Evolutionary conservation across 768 basidiomycete species (phyloP).

Genomic region (Collybia mongolica): DNA sequence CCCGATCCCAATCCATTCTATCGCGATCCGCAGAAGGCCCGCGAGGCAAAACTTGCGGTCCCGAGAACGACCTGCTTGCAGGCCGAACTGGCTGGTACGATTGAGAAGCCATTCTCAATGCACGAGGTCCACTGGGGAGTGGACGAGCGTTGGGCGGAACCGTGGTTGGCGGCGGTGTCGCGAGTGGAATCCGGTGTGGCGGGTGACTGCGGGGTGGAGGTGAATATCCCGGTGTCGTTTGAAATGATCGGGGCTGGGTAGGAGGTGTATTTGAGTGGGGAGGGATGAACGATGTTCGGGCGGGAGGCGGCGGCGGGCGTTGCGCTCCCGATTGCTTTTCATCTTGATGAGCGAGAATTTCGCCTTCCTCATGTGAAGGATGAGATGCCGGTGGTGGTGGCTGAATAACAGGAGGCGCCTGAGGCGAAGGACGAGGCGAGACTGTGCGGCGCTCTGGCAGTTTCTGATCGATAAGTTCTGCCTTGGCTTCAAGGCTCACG

Average conservation of each 20-base stretch:
- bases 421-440: conserved; percentile 1
- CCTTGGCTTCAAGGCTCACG: conserved; percentile 14
- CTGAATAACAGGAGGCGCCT: conserved; percentile 1
- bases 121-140: conserved; percentile 22
- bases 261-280: conserved; percentile 38
- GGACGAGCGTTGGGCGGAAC: conserved; percentile 13
- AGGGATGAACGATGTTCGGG: background rate
- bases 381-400: background rate
- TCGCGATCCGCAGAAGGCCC: conserved; percentile 56
- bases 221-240: conserved; percentile 18
- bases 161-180: background rate
- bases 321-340: conserved; percentile 16
- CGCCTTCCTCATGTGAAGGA: conserved; percentile 51
- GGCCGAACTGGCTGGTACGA: conserved; percentile 38
- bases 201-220: background rate
- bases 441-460: conserved; percentile 3
- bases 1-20: conserved; percentile 41
- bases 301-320: conserved; percentile 8
- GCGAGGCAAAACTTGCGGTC: conserved; percentile 39
- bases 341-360: conserved; percentile 29
- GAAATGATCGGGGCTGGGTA: conserved; percentile 47
- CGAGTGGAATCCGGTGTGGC: background rate
- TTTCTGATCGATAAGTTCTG: conserved; percentile 14
- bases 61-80: conserved; percentile 31
- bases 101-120: conserved; percentile 14